Conservation (phyloP, 345 rosid genomes). For the Dimocarpus longan region DNA sequence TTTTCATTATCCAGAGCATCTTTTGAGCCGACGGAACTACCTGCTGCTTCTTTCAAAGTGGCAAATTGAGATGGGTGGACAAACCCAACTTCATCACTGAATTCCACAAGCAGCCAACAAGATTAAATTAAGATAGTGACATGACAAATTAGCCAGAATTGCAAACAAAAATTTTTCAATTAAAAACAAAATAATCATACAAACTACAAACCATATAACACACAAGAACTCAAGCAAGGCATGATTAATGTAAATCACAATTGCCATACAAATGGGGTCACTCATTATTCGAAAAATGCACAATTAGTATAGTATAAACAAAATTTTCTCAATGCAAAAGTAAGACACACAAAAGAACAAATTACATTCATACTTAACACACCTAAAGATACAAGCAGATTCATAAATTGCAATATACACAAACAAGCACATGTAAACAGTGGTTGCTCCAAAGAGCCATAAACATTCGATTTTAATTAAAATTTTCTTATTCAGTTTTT, state of each 20-base stretch:
- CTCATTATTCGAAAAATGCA: neutral
- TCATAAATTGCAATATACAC: neutral
- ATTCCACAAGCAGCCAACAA: conserved; percentile 12
- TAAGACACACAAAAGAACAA: neutral
- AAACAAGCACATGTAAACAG: neutral
- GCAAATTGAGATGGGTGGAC: conserved; percentile 86
- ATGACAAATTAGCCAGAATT: neutral
- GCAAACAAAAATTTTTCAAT: neutral
- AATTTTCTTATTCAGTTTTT: too few species aligned
- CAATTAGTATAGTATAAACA: neutral
- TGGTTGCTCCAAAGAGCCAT: neutral
- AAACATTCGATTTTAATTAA: neutral
- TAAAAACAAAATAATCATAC: neutral
- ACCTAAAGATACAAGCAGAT: neutral
- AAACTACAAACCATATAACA: neutral
- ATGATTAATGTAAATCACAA: neutral
- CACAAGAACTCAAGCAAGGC: neutral
- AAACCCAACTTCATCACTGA: conserved; percentile 85
- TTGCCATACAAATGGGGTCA: neutral
- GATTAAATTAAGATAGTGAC: conserved; percentile 3
- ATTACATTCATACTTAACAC: neutral
- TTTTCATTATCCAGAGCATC: conserved; percentile 21
- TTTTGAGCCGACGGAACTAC: conserved; percentile 14
- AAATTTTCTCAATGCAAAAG: neutral
- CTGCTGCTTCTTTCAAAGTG: conserved; percentile 44